phyloP scores from a whole-genome alignment of 2,329 filamentous ascomycete species.

The Pezicula radicicola region DNA sequence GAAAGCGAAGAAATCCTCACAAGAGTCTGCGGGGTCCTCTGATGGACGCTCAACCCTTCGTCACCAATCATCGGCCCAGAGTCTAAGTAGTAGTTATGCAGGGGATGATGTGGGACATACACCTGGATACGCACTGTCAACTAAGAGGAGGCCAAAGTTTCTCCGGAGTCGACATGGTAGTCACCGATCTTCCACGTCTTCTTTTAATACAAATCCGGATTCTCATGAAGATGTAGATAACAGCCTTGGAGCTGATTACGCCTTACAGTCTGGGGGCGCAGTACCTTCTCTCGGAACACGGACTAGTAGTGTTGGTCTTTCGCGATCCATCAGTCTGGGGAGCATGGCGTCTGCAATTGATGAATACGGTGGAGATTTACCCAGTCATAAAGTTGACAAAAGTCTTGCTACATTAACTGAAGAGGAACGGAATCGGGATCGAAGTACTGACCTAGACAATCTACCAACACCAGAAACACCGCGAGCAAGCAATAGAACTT shows the following conservation, averaged over 20 bases:
- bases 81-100: slow-evolving; percentile 23
- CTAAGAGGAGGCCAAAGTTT: slow-evolving; percentile 51
- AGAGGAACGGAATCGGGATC: slow-evolving; percentile 43
- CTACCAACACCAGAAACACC: slow-evolving; percentile 65
- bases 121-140: slow-evolving; percentile 40
- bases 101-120: slow-evolving; percentile 41
- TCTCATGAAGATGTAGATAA: slow-evolving; percentile 62
- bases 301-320: slow-evolving; percentile 54
- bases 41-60: slow-evolving; percentile 24
- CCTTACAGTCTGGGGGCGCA: slow-evolving; percentile 78
- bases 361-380: slow-evolving; percentile 37
- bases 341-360: slow-evolving; percentile 79
- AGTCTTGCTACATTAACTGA: slow-evolving; percentile 57
- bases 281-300: slow-evolving; percentile 52
- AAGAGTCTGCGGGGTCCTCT: slow-evolving; percentile 9
- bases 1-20: slow-evolving; percentile 12
- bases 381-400: slow-evolving; percentile 36
- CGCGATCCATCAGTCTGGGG: slow-evolving; percentile 79
- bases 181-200: slow-evolving; percentile 59
- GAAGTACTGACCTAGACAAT: slow-evolving; percentile 46
- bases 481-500: slow-evolving; percentile 50
- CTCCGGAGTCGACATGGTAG: slow-evolving; percentile 51
- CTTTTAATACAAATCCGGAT: slow-evolving; percentile 52
- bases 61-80: slow-evolving; percentile 31
- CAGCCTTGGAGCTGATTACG: slow-evolving; percentile 75